Evolutionary conservation across 2,329 filamentous ascomycete genomes (phyloP).

Genomic region (Coniochaeta hoffmannii): DNA sequence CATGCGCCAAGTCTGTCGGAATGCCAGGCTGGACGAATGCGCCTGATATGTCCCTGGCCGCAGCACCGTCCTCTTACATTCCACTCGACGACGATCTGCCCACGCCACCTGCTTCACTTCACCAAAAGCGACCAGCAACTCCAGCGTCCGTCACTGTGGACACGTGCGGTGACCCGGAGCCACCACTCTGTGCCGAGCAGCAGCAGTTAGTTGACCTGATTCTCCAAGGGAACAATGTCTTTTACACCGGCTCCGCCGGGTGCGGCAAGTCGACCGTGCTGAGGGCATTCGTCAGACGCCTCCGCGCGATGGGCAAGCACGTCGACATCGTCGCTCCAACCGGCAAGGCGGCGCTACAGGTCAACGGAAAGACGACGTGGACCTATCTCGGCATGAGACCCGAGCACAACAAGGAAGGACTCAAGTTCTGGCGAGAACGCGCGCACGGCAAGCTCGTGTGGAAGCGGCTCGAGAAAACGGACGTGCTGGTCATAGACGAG

Average conservation of each 20-base stretch:
- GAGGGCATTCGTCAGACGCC: conserved; percentile 34
- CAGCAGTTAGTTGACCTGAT: conserved; percentile 42
- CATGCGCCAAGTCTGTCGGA: no score
- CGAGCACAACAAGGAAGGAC: conserved; percentile 31
- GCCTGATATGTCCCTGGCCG: no score
- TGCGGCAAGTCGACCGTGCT: conserved; percentile 52
- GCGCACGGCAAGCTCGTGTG: conserved; percentile 25
- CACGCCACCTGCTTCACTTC: no score
- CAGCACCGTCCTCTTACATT: no score
- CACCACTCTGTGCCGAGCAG: conserved; percentile 38
- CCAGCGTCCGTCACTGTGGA: no score
- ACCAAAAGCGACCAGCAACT: no score
- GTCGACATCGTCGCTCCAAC: conserved; percentile 53
- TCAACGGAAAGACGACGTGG: conserved; percentile 49
- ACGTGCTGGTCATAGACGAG: conserved; percentile 58
- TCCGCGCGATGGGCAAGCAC: conserved; percentile 22
- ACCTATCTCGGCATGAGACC: conserved; percentile 50
- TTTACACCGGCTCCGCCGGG: conserved; percentile 58
- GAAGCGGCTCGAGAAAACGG: conserved; percentile 31
- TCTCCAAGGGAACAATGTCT: conserved; percentile 45
- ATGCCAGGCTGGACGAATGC: no score
- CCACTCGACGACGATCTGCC: no score
- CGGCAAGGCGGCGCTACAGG: conserved; percentile 48
- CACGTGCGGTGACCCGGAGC: conserved; percentile 10
- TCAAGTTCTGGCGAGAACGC: conserved; percentile 23